phyloP scores from a whole-genome alignment of 2,329 filamentous ascomycete species.

The Neurospora crassa region DNA sequence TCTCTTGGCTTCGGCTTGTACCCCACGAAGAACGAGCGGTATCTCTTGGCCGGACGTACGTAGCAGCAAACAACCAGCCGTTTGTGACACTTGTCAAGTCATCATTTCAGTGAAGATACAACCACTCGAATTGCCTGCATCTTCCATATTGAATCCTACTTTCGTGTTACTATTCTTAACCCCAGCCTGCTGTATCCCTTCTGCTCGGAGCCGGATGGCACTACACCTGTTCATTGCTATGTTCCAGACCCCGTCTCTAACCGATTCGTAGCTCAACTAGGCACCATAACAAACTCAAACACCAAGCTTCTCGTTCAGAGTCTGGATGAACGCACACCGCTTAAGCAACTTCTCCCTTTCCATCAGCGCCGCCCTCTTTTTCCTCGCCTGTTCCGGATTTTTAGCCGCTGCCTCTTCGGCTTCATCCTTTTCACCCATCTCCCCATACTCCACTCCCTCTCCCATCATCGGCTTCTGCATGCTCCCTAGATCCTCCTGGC shows the following conservation, averaged over 20 bases:
- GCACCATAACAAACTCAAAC: constrained; percentile 3
- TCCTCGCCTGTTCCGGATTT: not conserved
- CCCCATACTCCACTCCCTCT: constrained; percentile 7
- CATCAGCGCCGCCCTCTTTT: constrained; percentile 6
- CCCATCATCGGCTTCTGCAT: constrained; percentile 9
- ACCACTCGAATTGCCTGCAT: not conserved
- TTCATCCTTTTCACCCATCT: constrained; percentile 8
- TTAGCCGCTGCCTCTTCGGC: not conserved
- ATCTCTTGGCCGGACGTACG: too few species aligned
- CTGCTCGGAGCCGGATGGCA: not conserved
- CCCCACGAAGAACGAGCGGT: too few species aligned
- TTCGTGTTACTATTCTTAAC: not conserved
- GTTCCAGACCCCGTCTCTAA: not conserved
- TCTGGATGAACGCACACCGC: constrained; percentile 17
- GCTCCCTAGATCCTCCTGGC: not conserved
- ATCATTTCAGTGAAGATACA: not conserved
- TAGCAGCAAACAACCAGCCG: not conserved
- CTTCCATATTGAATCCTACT: not conserved
- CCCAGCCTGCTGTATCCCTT: not conserved
- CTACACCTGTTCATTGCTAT: not conserved
- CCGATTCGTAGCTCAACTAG: not conserved
- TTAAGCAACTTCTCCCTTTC: constrained; percentile 14
- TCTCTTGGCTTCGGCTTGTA: too few species aligned
- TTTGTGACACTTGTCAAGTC: not conserved
- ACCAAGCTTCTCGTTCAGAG: constrained; percentile 15